phyloP scores from a whole-genome alignment of 257 asterid genomes.

The Solanum sejunctum region DNA sequence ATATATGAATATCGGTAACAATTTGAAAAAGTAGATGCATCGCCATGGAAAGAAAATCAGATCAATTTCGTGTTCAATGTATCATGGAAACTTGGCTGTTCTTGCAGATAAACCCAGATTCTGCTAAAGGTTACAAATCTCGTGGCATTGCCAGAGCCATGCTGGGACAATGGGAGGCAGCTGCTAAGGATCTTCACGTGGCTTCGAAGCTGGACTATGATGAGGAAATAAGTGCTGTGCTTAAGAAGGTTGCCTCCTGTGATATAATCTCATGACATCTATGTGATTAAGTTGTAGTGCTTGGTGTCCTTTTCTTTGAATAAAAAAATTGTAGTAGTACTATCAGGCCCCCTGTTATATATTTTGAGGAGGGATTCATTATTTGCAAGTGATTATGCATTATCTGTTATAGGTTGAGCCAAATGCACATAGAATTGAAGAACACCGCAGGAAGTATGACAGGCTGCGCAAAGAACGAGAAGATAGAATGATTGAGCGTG shows the following conservation, averaged over 20 bases:
- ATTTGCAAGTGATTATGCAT: background rate
- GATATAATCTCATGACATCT: background rate
- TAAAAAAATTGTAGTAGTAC: background rate
- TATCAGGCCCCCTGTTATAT: background rate
- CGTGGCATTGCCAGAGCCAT: conserved; percentile 87
- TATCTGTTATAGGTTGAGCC: conserved; percentile 66
- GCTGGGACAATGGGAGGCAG: conserved; percentile 93
- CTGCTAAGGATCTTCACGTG: conserved; percentile 86
- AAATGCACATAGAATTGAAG: conserved; percentile 85
- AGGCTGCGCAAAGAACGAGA: conserved; percentile 86
- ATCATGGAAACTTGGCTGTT: background rate
- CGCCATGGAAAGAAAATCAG: background rate
- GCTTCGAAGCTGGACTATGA: conserved; percentile 92
- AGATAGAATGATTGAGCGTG: conserved; percentile 55
- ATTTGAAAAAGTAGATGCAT: background rate
- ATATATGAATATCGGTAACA: background rate
- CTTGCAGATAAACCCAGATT: conserved; percentile 84
- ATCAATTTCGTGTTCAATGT: background rate
- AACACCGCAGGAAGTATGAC: conserved; percentile 80
- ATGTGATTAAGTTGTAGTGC: background rate
- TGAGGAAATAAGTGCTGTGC: conserved; percentile 79
- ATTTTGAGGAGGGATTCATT: background rate
- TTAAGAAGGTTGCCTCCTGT: conserved; percentile 56
- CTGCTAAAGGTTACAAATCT: conserved; percentile 96
- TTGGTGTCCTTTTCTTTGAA: background rate